phyloP scores from a whole-genome alignment of 768 basidiomycete species.

The Strobilomyces confusus region DNA sequence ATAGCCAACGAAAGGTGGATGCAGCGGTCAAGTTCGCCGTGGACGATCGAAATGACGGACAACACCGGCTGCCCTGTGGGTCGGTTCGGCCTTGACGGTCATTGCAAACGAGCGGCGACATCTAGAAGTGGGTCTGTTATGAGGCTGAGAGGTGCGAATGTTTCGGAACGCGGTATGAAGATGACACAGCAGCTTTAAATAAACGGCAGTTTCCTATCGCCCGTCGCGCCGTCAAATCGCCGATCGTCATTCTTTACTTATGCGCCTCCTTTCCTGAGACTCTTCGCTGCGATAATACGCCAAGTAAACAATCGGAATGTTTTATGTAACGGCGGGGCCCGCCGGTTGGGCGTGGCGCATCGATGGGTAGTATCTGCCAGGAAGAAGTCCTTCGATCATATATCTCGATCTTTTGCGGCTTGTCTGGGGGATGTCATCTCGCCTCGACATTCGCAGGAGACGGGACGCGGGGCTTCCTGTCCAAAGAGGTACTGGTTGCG shows the following conservation, averaged over 20 bases:
- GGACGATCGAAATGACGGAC: not conserved
- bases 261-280: slow-evolving; percentile 27
- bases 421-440: slow-evolving; percentile 41
- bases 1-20: not conserved
- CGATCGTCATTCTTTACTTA: slow-evolving; percentile 6
- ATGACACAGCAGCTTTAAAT: slow-evolving; percentile 3
- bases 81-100: not conserved
- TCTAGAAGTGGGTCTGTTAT: slow-evolving; percentile 17
- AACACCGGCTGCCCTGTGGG: not conserved
- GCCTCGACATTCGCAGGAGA: slow-evolving; percentile 39
- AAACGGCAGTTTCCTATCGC: slow-evolving; percentile 1
- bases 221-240: slow-evolving; percentile 1
- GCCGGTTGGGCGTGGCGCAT: slow-evolving; percentile 56
- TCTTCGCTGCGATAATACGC: slow-evolving; percentile 3
- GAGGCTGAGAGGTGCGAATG: not conserved
- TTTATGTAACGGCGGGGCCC: not conserved
- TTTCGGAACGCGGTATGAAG: not conserved
- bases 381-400: slow-evolving; percentile 42
- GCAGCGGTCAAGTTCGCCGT: not conserved
- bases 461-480: too few species aligned
- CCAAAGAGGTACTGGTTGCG: not conserved
- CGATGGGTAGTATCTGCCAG: slow-evolving; percentile 46
- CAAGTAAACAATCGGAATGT: not conserved
- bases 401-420: slow-evolving; percentile 33
- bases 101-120: not conserved